These are phyloP conservation scores for Sindora glabra DNA, from an alignment of 306 rosid genomes.

Conservation along the genomic window DNA sequence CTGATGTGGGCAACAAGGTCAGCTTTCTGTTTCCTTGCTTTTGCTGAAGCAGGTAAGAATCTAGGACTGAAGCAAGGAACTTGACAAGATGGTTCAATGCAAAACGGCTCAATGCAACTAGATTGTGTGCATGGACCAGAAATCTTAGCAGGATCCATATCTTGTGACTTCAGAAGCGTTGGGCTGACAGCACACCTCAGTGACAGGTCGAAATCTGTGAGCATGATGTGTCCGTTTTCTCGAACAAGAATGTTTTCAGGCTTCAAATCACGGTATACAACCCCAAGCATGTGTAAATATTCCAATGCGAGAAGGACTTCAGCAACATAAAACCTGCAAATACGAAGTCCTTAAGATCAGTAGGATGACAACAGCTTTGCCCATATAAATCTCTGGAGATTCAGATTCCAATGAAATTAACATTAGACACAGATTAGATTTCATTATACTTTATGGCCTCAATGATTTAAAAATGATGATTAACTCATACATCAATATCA, in stretches of 20 bases:
- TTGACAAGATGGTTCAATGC: constrained; percentile 72
- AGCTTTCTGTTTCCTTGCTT: constrained; percentile 50
- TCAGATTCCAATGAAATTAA: too few relatives aligned
- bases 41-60: constrained; percentile 51
- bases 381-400: too few relatives aligned
- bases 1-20: constrained; percentile 45
- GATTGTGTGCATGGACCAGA: constrained; percentile 66
- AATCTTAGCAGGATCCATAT: constrained; percentile 42
- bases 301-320: constrained; percentile 91
- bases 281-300: constrained; percentile 91
- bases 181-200: constrained; percentile 73
- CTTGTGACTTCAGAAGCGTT: constrained; percentile 54
- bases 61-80: constrained; percentile 85
- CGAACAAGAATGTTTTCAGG: constrained; percentile 89
- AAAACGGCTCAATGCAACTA: constrained; percentile 71
- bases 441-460: too few relatives aligned
- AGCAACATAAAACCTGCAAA: constrained; percentile 74
- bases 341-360: neutral
- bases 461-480: too few relatives aligned
- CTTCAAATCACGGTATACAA: constrained; percentile 77
- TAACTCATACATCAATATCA: too few relatives aligned
- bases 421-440: too few relatives aligned
- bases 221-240: constrained; percentile 93
- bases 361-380: neutral
- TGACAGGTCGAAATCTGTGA: constrained; percentile 83